These are phyloP conservation scores for Hypoxylon sp. DNA, from an alignment of 2,329 filamentous ascomycete species.

Conservation along the genomic window DNA sequence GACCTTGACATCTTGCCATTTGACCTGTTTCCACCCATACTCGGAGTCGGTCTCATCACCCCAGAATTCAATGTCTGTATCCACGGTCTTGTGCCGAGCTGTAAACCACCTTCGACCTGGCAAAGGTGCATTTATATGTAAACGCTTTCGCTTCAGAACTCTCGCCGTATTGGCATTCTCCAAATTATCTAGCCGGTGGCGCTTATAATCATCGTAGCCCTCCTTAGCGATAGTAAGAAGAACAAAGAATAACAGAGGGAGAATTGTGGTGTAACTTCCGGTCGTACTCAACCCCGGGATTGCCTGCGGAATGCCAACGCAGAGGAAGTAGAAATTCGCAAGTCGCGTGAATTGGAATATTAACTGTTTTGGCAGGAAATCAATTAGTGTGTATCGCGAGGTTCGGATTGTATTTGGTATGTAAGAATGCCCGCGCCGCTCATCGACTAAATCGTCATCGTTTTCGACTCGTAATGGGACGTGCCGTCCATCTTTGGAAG, in stretches of 20 bases:
- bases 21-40: constrained; percentile 66
- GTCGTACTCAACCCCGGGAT: constrained; percentile 83
- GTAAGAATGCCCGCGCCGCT: constrained; percentile 64
- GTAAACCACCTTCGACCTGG: constrained; percentile 42
- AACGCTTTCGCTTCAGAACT: constrained; percentile 56
- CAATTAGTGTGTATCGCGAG: constrained; percentile 84
- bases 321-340: constrained; percentile 89
- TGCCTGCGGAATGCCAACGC: constrained; percentile 86
- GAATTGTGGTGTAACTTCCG: constrained; percentile 79
- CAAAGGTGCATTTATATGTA: constrained; percentile 15
- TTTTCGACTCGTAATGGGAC: constrained; percentile 60
- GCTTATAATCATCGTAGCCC: constrained; percentile 85
- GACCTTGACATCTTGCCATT: constrained; percentile 78
- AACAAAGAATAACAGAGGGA: constrained; percentile 81
- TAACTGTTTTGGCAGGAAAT: constrained; percentile 87
- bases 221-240: constrained; percentile 86
- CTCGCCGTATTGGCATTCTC: constrained; percentile 75
- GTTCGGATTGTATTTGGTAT: constrained; percentile 79
- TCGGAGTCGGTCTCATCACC: constrained; percentile 45
- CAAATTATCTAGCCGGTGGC: constrained; percentile 83
- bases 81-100: constrained; percentile 29
- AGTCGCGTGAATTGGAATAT: constrained; percentile 88
- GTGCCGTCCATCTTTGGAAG: constrained; percentile 77
- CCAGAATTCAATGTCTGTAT: constrained; percentile 25
- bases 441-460: constrained; percentile 60